A percentile compares a stretch with the other conserved stretches of the same genome.
Evolutionary conservation across 1,284 basidiomycete species (phyloP).

Genomic region (Phylloboletellus chloephorus): DNA sequence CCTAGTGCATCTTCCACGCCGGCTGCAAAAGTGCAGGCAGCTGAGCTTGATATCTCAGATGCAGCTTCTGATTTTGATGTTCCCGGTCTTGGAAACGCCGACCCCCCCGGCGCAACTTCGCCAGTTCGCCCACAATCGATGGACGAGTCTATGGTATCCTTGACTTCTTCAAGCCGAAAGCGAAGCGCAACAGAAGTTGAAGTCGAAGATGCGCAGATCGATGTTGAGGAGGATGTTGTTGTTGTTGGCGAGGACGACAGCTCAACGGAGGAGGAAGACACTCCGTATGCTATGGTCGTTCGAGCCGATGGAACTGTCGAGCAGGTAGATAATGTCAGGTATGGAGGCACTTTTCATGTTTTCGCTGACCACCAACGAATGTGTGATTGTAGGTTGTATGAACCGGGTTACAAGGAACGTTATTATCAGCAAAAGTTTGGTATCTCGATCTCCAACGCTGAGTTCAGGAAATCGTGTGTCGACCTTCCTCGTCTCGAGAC

Average conservation of each 20-base stretch:
- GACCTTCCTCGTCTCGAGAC: background rate
- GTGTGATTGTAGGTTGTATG: slow-evolving; percentile 66
- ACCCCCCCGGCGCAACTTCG: slow-evolving; percentile 9
- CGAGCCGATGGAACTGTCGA: slow-evolving; percentile 85
- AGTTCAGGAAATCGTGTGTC: slow-evolving; percentile 71
- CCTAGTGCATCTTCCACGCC: slow-evolving; percentile 30
- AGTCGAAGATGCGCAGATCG: slow-evolving; percentile 49
- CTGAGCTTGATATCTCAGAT: slow-evolving; percentile 26
- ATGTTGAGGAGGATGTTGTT: slow-evolving; percentile 31
- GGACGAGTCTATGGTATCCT: slow-evolving; percentile 23
- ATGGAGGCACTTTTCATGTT: slow-evolving; percentile 30
- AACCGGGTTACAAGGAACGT: slow-evolving; percentile 90
- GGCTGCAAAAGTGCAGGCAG: slow-evolving; percentile 15
- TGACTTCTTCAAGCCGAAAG: slow-evolving; percentile 51
- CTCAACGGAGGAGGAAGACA: slow-evolving; percentile 39
- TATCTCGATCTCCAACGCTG: slow-evolving; percentile 63
- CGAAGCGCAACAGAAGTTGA: slow-evolving; percentile 62
- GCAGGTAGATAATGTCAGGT: slow-evolving; percentile 92
- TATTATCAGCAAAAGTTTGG: slow-evolving; percentile 97
- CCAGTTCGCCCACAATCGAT: slow-evolving; percentile 14
- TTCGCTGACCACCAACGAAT: slow-evolving; percentile 15
- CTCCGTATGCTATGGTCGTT: slow-evolving; percentile 60
- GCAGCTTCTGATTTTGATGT: slow-evolving; percentile 37
- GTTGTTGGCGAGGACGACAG: slow-evolving; percentile 50
- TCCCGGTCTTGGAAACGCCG: slow-evolving; percentile 32